phyloP scores from a whole-genome alignment of 2,329 filamentous ascomycete species.

The Xylariaceae sp. region DNA sequence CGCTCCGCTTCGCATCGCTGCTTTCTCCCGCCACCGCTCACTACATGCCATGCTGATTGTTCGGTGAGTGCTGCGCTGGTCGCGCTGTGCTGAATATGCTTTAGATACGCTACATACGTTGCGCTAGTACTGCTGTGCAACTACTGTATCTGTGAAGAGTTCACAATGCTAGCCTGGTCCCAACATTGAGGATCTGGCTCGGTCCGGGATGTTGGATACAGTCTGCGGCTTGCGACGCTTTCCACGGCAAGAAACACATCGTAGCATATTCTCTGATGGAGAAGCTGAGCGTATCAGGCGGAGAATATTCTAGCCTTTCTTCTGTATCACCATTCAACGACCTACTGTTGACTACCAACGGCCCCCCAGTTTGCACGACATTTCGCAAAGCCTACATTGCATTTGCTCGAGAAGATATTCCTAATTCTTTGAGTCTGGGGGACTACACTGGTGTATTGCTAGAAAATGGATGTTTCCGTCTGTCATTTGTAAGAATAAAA shows the following conservation, averaged over 20 bases:
- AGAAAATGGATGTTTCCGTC: constrained; percentile 4
- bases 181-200: constrained; percentile 5
- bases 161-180: not conserved
- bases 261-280: too few relatives aligned
- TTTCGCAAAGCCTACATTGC: not conserved
- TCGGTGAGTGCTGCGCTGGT: not conserved
- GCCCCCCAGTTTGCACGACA: not conserved
- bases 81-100: too few relatives aligned
- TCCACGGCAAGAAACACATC: too few relatives aligned
- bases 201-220: not conserved
- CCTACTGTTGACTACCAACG: not conserved
- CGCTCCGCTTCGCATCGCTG: constrained; percentile 3
- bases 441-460: too few relatives aligned
- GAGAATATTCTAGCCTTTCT: not conserved
- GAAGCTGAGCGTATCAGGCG: too few relatives aligned
- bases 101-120: too few relatives aligned
- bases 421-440: not conserved
- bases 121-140: too few relatives aligned
- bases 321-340: not conserved
- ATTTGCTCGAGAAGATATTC: constrained; percentile 1
- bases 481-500: constrained; percentile 1
- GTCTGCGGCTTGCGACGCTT: not conserved
- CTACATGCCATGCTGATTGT: constrained; percentile 23
- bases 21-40: constrained; percentile 18
- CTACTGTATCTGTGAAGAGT: not conserved